Evolutionary conservation across 345 rosid species (phyloP), one percentile per base, ranked within the genome.

Genomic region (Murraya koenigii): DNA sequence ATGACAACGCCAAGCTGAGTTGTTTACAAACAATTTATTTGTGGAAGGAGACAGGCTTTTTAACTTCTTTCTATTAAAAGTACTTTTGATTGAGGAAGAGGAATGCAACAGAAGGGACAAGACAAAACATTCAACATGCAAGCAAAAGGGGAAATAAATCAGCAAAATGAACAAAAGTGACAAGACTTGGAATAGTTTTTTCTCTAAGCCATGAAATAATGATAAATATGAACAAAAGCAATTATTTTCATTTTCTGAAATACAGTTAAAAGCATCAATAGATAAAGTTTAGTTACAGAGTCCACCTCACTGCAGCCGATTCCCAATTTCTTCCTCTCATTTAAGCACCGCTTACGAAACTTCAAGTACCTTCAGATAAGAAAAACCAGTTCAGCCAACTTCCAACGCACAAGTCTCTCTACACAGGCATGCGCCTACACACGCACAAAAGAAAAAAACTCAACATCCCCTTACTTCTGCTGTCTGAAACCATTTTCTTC

Each of bases 401-500:
- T 65, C 71, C 54, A 78, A 2, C 74, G 3, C n/a, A 65, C n/a
- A 67, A 52, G 71, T 76, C 41, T 68, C 71, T 73, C 69, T 36
- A 36, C 52, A n/a, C 59, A 55, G 14, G 38, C 65, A 63, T 52
- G 7, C 7, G 56, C 56, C 22, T 67, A 35, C 68, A 55, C 9
- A 58, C 65, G 56, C 73, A 75, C 15, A 65, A 54, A 68, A 64
- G 39, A 78, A n/a, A 58, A 15, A 6, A 36, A 75, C 41, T 69
- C 66, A 80, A 10, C 65, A 70, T 66, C 44, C 59, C 71, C 97
- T 89, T 90, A 96, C 99, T 89, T 91, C 84, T 96, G 95, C 80
- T 94, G 99, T 85, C 89, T 92, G 63, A 96, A 96, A 63, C 98
- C 97, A 88, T 96, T 94, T 79, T 94, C 97, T 89, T 96, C 99